These are phyloP conservation scores for Tetracladium setigerum DNA, from an alignment of 495 filamentous ascomycete genomes.

Conservation along the genomic window DNA sequence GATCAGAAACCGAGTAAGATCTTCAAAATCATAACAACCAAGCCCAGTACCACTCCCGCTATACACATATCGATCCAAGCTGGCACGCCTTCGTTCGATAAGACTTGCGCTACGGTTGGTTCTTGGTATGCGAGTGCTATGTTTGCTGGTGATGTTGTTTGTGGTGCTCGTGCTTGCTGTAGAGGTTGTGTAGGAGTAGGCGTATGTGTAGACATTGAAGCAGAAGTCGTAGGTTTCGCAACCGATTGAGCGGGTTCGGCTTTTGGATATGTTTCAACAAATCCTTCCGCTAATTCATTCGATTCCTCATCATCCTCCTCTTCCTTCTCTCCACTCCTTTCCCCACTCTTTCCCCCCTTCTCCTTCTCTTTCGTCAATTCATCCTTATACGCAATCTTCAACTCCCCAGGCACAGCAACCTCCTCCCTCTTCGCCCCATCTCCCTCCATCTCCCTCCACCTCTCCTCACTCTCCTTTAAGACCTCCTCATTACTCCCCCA, in stretches of 20 bases:
- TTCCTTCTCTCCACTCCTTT: not conserved
- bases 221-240: constrained; percentile 20
- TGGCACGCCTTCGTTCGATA: constrained; percentile 34
- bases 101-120: not conserved
- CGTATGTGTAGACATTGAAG: not conserved
- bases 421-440: constrained; percentile 20
- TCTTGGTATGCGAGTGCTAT: not conserved
- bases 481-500: constrained; percentile 63
- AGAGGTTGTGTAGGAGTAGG: not conserved
- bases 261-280: constrained; percentile 38
- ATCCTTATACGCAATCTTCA: constrained; percentile 52
- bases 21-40: constrained; percentile 46
- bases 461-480: constrained; percentile 56
- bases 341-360: no score
- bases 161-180: constrained; percentile 1
- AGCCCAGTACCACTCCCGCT: constrained; percentile 38
- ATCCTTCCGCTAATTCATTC: constrained; percentile 38
- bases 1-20: constrained; percentile 21
- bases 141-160: not conserved
- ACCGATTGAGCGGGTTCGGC: constrained; percentile 24
- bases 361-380: constrained; percentile 33
- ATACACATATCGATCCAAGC: constrained; percentile 57
- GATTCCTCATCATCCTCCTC: constrained; percentile 26
- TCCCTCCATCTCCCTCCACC: constrained; percentile 43
- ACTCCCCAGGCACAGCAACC: constrained; percentile 46